Evolutionary conservation across 768 basidiomycete species (phyloP), one percentile per base, ranked within the genome.

Genomic region (Asterophora parasitica): DNA sequence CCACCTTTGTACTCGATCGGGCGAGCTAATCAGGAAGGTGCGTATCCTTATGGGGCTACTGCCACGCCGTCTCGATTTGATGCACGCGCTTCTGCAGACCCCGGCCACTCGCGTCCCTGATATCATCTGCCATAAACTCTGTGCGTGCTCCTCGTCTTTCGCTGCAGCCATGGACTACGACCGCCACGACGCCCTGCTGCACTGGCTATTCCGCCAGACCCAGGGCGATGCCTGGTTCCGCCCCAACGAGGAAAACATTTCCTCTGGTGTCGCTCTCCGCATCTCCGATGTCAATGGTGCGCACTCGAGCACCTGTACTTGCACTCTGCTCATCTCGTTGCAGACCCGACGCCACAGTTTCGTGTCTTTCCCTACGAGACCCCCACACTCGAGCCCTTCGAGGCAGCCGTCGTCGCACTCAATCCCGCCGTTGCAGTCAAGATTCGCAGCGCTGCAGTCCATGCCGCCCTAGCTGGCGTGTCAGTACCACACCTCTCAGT

Each of bases 301-400:
- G 61, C 67, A 49, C 53, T 58, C 2, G 2, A 23, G 3, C 34
- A 5, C 15, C 23, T 31, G n/a, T 12, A 11, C 7, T 35, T 19
- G 0, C 19, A 15, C 49, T n/a, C 4, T 10, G 20, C 36, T 48
- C 31, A 15, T 9, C 32, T 28, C 15, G 19, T 19, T 11, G 30
- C 53, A 44, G 57, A 57, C 36, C 48, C 60, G 9, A 50, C 64
- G 8, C 72, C 74, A 1, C 72, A 74, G 47, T 90, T 85, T 60
- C 81, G 90, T 44, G 83, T 91, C 30, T 92, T 90, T 61, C 90
- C 90, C 1, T 90, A 90, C 59, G 85, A 92, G 59, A 88, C 83
- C 54, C 68, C 73, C 9, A 73, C 69, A 27, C 77, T 92, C 8
- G 81, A 78, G 43, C 85, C 86, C 0, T 92, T 92, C 55, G 89